A percentile compares a stretch with the other conserved stretches of the same genome.
phyloP scores from a whole-genome alignment of 306 rosid genomes.

The Acacia acuminata region DNA sequence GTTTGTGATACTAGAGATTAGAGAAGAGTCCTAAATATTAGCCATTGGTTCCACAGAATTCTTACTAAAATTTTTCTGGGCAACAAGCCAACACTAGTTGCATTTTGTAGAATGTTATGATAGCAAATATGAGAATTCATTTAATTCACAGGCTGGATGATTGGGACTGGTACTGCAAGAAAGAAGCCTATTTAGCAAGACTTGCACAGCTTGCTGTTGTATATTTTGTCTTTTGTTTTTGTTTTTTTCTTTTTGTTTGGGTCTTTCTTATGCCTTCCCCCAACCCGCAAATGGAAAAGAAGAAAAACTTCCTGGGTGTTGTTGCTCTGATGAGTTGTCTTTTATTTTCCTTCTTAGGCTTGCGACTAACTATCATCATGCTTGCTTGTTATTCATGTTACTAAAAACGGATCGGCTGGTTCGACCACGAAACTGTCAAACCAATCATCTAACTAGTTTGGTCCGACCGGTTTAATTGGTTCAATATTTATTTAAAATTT shows the following conservation, averaged over 20 bases:
- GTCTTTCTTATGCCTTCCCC: background rate
- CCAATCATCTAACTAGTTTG: too few species aligned
- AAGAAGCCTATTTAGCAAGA: background rate
- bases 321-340: background rate
- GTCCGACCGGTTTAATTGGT: too few species aligned
- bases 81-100: background rate
- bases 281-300: background rate
- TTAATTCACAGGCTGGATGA: background rate
- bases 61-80: background rate
- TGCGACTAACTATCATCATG: background rate
- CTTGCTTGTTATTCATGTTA: background rate
- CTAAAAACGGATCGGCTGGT: too few species aligned
- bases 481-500: too few species aligned
- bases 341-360: background rate
- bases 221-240: background rate
- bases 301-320: background rate
- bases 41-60: background rate
- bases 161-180: background rate
- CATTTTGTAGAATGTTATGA: background rate
- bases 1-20: slow-evolving; percentile 1
- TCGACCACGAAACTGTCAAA: too few species aligned
- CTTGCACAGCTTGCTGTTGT: background rate
- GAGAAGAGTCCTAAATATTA: background rate
- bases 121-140: slow-evolving; percentile 9
- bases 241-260: too few species aligned